phyloP scores from a whole-genome alignment of 2,329 filamentous ascomycete genomes.

The Paracorniculantispora psalliotae region DNA sequence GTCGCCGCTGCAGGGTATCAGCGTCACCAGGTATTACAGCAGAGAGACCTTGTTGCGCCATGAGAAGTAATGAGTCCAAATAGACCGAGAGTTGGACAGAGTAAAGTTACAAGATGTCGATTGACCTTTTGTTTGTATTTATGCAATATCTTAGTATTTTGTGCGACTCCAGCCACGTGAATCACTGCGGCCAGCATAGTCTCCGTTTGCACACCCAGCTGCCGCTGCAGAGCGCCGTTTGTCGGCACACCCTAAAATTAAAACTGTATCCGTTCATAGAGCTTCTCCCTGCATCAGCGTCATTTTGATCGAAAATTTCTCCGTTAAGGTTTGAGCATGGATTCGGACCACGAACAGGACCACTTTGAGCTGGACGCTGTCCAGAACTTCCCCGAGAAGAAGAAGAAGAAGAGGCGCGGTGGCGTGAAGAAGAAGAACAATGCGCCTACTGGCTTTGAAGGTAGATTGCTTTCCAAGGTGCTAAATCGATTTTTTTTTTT shows the following conservation, averaged over 20 bases:
- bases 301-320: not conserved
- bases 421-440: not conserved
- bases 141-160: too few relatives aligned
- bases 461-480: slow-evolving; percentile 2
- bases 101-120: too few relatives aligned
- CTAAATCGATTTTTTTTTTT: not conserved
- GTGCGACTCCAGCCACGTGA: not conserved
- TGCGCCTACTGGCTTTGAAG: not conserved
- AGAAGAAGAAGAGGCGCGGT: not conserved
- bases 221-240: not conserved
- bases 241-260: too few relatives aligned
- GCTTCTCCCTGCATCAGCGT: not conserved
- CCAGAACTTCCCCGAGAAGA: not conserved
- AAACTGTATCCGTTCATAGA: too few relatives aligned
- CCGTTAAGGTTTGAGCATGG: not conserved
- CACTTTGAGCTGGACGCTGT: not conserved
- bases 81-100: too few relatives aligned
- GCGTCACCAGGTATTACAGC: too few relatives aligned
- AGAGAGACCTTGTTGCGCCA: too few relatives aligned
- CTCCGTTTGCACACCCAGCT: not conserved
- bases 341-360: not conserved
- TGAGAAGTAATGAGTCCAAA: too few relatives aligned
- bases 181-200: not conserved
- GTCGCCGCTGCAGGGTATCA: too few relatives aligned
- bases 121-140: too few relatives aligned